Conservation (phyloP, 306 rosid species). For the Castanea sativa region DNA sequence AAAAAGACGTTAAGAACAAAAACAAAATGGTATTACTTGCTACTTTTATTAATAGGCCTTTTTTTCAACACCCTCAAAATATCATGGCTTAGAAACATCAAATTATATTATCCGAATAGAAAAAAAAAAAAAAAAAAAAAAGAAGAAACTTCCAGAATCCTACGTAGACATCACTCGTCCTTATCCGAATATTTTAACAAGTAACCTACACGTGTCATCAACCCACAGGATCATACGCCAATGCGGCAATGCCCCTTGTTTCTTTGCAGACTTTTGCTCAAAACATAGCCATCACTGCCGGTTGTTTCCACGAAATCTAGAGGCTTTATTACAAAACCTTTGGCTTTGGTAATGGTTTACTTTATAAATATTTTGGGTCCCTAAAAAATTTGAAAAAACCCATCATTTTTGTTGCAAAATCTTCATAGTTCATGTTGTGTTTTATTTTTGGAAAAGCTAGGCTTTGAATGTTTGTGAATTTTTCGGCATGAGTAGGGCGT, state of each 20-base stretch:
- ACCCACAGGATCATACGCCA: background rate
- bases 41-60: no score
- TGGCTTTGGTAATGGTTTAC: background rate
- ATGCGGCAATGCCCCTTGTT: background rate
- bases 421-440: background rate
- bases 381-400: no score
- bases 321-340: background rate
- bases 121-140: no score
- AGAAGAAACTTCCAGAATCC: background rate
- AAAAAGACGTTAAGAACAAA: no score
- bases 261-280: background rate
- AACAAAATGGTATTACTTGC: no score
- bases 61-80: background rate
- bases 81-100: background rate
- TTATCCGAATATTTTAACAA: background rate
- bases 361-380: background rate
- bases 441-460: no score
- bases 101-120: background rate
- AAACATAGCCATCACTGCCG: constrained; percentile 15
- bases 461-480: background rate
- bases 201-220: constrained; percentile 16
- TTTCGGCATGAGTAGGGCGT: constrained; percentile 47
- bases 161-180: background rate
- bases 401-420: no score
- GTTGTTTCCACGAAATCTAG: constrained; percentile 18